A percentile compares a stretch with the other conserved stretches of the same genome.
phyloP scores from a whole-genome alignment of 2,329 filamentous ascomycete species.

The Epichloe baconii region DNA sequence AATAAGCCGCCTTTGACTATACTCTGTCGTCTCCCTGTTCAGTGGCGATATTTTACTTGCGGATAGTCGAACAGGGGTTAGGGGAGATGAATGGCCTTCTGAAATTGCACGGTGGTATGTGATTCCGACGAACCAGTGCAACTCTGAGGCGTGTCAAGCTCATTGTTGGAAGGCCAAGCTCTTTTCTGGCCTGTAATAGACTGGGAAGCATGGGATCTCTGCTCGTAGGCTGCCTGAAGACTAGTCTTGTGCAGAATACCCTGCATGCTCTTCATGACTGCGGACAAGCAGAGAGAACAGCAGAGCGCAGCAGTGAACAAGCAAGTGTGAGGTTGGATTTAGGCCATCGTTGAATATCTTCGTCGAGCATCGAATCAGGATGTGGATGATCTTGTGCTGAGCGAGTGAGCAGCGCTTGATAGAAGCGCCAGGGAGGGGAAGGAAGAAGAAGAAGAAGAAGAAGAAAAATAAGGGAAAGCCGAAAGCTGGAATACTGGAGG shows the following conservation, averaged over 20 bases:
- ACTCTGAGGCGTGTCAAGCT: neutral
- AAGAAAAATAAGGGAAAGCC: neutral
- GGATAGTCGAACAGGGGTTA: conserved; percentile 16
- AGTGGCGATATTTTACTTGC: conserved; percentile 35
- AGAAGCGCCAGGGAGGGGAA: neutral
- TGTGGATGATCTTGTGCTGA: neutral
- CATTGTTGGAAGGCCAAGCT: conserved; percentile 13
- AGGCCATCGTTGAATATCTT: neutral
- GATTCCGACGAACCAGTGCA: neutral
- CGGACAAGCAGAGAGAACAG: neutral
- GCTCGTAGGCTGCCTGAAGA: conserved; percentile 30
- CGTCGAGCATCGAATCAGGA: neutral
- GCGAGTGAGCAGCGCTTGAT: neutral
- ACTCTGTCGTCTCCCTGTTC: conserved; percentile 29
- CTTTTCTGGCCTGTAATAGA: conserved; percentile 38
- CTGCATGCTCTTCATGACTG: conserved; percentile 26
- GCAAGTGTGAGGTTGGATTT: neutral
- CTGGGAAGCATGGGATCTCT: conserved; percentile 25
- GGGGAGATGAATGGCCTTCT: conserved; percentile 21
- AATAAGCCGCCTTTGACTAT: conserved; percentile 40
- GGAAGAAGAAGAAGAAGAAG: neutral
- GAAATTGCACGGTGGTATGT: conserved; percentile 16
- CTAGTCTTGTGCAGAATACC: conserved; percentile 37
- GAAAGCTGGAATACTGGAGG: neutral
- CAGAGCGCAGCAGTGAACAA: neutral